Evolutionary conservation across 2,329 filamentous ascomycete genomes (phyloP).

Genomic region (Furcasterigmium sp.): DNA sequence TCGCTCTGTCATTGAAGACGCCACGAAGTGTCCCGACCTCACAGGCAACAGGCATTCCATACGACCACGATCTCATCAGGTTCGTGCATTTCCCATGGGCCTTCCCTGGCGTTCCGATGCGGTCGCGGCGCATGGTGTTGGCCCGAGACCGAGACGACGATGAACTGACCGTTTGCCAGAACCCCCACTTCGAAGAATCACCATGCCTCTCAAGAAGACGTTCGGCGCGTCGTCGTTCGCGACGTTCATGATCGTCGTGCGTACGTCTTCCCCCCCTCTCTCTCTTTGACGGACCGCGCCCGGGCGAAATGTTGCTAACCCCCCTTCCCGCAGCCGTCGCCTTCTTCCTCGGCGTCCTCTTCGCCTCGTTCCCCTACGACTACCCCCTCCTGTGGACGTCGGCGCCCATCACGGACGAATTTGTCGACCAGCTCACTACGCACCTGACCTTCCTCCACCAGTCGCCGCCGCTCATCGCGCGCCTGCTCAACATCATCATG

Average conservation of each 20-base stretch:
- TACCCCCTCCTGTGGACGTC: slow-evolving; percentile 81
- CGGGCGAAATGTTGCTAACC: too few species aligned
- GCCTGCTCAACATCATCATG: slow-evolving; percentile 91
- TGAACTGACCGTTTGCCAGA: too few species aligned
- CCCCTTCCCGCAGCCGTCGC: slow-evolving; percentile 59
- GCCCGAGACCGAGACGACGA: too few species aligned
- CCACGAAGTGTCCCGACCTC: too few species aligned
- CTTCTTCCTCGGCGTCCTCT: slow-evolving; percentile 98
- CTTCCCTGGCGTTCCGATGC: too few species aligned
- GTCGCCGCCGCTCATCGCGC: slow-evolving; percentile 84
- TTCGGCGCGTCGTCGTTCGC: slow-evolving; percentile 71
- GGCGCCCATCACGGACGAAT: slow-evolving; percentile 56
- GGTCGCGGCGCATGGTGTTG: too few species aligned
- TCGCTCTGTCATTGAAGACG: too few species aligned
- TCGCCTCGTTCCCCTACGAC: slow-evolving; percentile 94
- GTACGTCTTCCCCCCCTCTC: slow-evolving; percentile 49
- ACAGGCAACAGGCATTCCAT: too few species aligned
- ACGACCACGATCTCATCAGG: too few species aligned
- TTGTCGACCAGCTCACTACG: slow-evolving; percentile 80
- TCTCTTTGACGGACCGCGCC: slow-evolving; percentile 9
- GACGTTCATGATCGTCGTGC: slow-evolving; percentile 93
- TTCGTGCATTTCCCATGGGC: too few species aligned
- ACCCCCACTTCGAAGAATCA: too few species aligned
- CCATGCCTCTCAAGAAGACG: slow-evolving; percentile 41
- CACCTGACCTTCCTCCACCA: slow-evolving; percentile 90